Evolutionary conservation across 1,284 basidiomycete genomes (phyloP), one percentile per base, ranked within the genome.

Genomic region (Ganoderma sinense): DNA sequence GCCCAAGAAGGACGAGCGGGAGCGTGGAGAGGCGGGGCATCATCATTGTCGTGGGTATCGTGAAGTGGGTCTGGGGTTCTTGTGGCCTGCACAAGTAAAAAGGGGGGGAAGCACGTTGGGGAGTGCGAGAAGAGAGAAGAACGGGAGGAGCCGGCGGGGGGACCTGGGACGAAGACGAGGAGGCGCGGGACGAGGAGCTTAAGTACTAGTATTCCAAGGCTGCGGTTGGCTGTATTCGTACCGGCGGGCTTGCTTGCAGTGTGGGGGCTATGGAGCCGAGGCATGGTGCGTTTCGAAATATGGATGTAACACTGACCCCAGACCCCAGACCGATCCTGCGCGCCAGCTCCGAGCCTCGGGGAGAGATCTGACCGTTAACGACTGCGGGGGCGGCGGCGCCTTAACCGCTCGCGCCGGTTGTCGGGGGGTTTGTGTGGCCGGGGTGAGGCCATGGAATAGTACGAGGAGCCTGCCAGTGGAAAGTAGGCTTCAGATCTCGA

Each of bases 21-120:
- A 72, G 66, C 74, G 78, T 75, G 68, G 78, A 68, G 64, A 86
- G 77, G 73, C 79, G 84, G 74, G 82, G 76, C 87, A 88, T 88
- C 64, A 64, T 73, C 66, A 69, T 18, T 7, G 36, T 36, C 36
- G 36, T 36, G 2, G 16, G 66, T 43, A 18, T 43, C 16, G 45
- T 48, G n/a, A n/a, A 8, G 20, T 0, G 45, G 45, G 72, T 69
- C 69, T 62, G 48, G 4, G 20, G n/a, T 72, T 64, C 11, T 69
- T 69, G 69, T 71, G 48, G 23, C 23, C 59, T 76, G 72, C 71
- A 73, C 61, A 70, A 76, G 74, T 63, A 26, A 51, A 7, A 26
- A 26, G 23, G 69, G 58, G 45, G 65, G 71, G 76, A 66, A 75
- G 36, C 77, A 48, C 20, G n/a, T n/a, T n/a, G n/a, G 73, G 48